Evolutionary conservation across 108 stramenopile species (phyloP).

Genomic region (Cyclotella choctawhatcheeana): DNA sequence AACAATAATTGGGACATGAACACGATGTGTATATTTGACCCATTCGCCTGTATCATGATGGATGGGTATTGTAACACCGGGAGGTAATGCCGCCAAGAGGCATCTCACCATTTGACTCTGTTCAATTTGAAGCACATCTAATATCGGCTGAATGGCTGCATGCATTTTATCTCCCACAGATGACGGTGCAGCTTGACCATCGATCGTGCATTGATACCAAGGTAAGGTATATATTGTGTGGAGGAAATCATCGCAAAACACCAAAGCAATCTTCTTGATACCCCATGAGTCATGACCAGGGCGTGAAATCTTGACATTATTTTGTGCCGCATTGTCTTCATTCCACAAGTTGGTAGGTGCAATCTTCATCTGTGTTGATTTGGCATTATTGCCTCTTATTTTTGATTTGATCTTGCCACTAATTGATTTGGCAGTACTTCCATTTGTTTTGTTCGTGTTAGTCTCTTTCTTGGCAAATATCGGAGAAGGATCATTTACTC

Average conservation of each 20-base stretch:
- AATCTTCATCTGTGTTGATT: too few relatives aligned
- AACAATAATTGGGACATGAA: constrained; percentile 92
- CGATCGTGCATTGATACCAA: constrained; percentile 66
- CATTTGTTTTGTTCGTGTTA: constrained; percentile 19
- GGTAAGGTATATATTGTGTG: constrained; percentile 89
- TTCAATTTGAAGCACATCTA: constrained; percentile 62
- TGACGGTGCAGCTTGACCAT: not conserved
- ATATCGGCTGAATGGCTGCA: constrained; percentile 77
- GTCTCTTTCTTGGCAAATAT: constrained; percentile 19
- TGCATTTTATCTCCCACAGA: constrained; percentile 54
- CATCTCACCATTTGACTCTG: constrained; percentile 78
- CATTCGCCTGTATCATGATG: constrained; percentile 99
- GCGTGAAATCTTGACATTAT: constrained; percentile 88
- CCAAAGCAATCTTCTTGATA: constrained; percentile 93
- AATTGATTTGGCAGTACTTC: constrained; percentile 9
- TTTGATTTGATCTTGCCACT: constrained; percentile 14
- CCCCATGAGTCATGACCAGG: constrained; percentile 98
- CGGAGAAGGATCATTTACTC: constrained; percentile 59
- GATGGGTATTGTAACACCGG: constrained; percentile 93
- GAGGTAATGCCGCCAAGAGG: constrained; percentile 93
- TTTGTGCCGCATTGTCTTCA: constrained; percentile 64
- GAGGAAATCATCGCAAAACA: constrained; percentile 97
- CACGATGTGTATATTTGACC: constrained; percentile 93
- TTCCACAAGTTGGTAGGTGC: constrained; percentile 76
- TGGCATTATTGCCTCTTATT: too few relatives aligned